Conservation (phyloP, 352 stramenopile genomes). For the Globisporangium parvum region DNA sequence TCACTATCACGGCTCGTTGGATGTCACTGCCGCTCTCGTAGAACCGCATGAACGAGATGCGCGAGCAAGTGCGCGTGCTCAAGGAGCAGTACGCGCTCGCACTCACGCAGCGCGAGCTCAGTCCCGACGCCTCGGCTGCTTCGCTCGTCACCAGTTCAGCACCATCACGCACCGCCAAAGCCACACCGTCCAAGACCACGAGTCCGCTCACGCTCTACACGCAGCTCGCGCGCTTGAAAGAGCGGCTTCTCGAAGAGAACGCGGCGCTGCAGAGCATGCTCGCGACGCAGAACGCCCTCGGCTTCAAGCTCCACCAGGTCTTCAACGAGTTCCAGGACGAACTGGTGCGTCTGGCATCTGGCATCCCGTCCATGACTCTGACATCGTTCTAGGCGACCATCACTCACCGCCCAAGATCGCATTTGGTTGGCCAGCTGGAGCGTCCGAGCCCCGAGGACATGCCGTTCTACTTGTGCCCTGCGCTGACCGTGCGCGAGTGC, state of each 20-base stretch:
- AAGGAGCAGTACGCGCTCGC: slow-evolving; percentile 27
- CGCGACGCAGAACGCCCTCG: slow-evolving; percentile 33
- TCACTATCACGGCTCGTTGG: not conserved
- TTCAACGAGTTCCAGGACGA: slow-evolving; percentile 27
- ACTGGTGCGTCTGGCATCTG: slow-evolving; percentile 4
- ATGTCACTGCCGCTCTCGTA: slow-evolving; percentile 4
- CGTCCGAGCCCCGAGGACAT: not conserved
- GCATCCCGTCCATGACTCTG: too few species aligned
- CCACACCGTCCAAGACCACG: not conserved
- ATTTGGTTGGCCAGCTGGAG: too few species aligned
- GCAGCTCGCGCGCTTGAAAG: slow-evolving; percentile 39
- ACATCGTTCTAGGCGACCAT: too few species aligned
- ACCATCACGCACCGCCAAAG: slow-evolving; percentile 1
- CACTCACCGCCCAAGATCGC: too few species aligned
- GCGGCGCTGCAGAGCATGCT: slow-evolving; percentile 36
- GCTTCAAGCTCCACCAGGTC: slow-evolving; percentile 29
- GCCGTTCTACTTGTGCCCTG: slow-evolving; percentile 15
- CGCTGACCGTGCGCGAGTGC: slow-evolving; percentile 35
- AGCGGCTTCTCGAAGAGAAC: slow-evolving; percentile 45
- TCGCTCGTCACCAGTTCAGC: not conserved
- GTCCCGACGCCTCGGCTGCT: not conserved
- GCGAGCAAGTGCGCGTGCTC: slow-evolving; percentile 23
- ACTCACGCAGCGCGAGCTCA: slow-evolving; percentile 12
- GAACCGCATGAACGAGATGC: slow-evolving; percentile 31
- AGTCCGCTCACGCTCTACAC: slow-evolving; percentile 30